Base-by-base conservation (phyloP, 2,329 filamentous ascomycete genomes). In the Daldinia sp. region DNA sequence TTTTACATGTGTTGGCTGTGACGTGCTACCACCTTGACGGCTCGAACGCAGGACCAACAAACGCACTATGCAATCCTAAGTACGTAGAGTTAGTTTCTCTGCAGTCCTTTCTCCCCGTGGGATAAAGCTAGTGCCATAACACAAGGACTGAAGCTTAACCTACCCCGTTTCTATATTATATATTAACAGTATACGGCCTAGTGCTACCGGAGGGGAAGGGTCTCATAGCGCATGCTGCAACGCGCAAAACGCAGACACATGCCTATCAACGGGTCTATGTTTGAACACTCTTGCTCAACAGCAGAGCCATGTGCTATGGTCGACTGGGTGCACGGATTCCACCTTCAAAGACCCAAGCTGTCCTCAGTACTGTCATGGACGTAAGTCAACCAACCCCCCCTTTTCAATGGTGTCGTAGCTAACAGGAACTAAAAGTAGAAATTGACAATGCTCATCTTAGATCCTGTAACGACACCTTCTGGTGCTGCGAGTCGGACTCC, bases 151-250 rank as follows among this genome's bases (percentile, higher is more conserved):
- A 33, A 57, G 13, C 37, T 28, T 10, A 20, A 28, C 15, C 12
- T 5, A 15, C 33, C n/a, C 3, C 20, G 10, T n/a, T n/a, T 39
- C 4, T 6, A 42, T 23, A 28, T 9, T 6, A 23, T 33, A 39
- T 64, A 26, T 51, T 69, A 6, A 67, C 46, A 35, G 1, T 23
- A 48, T 7, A 44, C 15, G 44, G 9, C n/a, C 1, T 12, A 67
- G 60, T 57, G 69, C 67, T 6, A 73, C 69, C 12, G 70, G 70
- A 15, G 46, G n/a, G 35, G 59, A 37, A 41, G 63, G 67, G 3
- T 72, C 71, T 2, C 73, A 75, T 50, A 72, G 69, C 59, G 68
- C 72, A 15, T 75, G 72, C 44, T 75, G 73, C 50, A 72, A 72
- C 46, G 53, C 44, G 4, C 63, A 63, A 4, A 75, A 75, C 44